A percentile compares a stretch with the other conserved stretches of the same genome.
Conservation (phyloP, 2,329 filamentous ascomycete genomes). For the Pseudopithomyces chartarum region DNA sequence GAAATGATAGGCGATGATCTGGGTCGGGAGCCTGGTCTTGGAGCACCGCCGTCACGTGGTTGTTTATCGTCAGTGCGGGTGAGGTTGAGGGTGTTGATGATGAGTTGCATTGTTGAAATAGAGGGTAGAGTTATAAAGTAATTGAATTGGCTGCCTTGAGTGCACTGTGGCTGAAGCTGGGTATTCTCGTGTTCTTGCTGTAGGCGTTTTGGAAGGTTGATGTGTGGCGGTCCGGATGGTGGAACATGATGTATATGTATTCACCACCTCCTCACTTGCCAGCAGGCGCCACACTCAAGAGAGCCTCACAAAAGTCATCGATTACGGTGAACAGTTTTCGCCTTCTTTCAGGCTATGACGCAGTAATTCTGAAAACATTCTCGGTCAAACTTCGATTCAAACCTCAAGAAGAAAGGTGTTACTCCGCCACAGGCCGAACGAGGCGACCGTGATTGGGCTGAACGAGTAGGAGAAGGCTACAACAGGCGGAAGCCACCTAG, state of each 20-base stretch:
- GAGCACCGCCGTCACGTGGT: constrained; percentile 41
- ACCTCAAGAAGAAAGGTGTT: constrained; percentile 16
- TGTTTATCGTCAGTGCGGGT: constrained; percentile 24
- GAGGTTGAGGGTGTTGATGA: constrained; percentile 13
- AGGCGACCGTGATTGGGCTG: constrained; percentile 24
- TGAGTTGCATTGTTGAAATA: constrained; percentile 23
- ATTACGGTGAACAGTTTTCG: constrained; percentile 29
- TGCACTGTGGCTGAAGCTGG: constrained; percentile 19
- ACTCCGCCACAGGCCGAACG: constrained; percentile 31
- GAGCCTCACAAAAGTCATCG: constrained; percentile 25
- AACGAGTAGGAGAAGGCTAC: constrained; percentile 31
- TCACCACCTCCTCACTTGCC: constrained; percentile 29
- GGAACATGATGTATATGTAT: constrained; percentile 22
- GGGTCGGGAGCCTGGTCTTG: constrained; percentile 25
- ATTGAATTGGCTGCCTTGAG: constrained; percentile 9
- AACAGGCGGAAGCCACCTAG: constrained; percentile 36
- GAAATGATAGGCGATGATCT: constrained; percentile 19
- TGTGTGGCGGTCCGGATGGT: constrained; percentile 4
- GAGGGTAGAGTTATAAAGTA: constrained; percentile 5
- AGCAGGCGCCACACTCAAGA: constrained; percentile 25
- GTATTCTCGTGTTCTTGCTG: constrained; percentile 16
- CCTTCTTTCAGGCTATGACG: constrained; percentile 40
- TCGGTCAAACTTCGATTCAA: constrained; percentile 19
- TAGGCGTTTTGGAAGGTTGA: constrained; percentile 19
- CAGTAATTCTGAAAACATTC: constrained; percentile 20